Conservation (phyloP, 1,139 yeast genomes). For the Scheffersomyces illinoinensis region DNA sequence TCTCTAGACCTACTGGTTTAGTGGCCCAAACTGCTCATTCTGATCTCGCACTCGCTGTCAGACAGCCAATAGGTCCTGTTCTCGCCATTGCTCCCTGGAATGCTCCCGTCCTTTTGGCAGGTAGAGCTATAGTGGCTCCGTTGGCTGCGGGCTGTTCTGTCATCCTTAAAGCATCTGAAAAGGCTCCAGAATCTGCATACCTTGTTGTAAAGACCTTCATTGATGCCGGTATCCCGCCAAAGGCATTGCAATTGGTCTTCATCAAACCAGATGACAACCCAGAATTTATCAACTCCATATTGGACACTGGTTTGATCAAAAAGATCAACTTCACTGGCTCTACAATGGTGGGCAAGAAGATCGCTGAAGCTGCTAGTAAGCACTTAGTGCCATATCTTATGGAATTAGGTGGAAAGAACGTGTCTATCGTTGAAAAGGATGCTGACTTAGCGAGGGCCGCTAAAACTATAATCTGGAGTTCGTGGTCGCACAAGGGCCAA, state of each 20-base stretch:
- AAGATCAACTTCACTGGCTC: constrained; percentile 50
- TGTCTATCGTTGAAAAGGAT: constrained; percentile 32
- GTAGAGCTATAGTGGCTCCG: constrained; percentile 42
- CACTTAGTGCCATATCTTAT: constrained; percentile 26
- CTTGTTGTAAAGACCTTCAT: constrained; percentile 31
- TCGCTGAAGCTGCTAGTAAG: constrained; percentile 35
- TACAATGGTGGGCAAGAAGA: constrained; percentile 33
- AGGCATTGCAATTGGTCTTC: constrained; percentile 38
- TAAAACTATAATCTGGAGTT: constrained; percentile 26
- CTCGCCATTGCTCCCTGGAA: constrained; percentile 51
- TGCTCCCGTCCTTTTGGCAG: constrained; percentile 44
- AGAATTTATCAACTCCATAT: constrained; percentile 22
- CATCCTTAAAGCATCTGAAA: constrained; percentile 30
- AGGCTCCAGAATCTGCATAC: constrained; percentile 32
- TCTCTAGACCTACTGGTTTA: constrained; percentile 24
- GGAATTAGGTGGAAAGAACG: constrained; percentile 49
- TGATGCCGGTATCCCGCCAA: constrained; percentile 40
- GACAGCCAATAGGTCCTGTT: constrained; percentile 46
- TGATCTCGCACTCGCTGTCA: constrained; percentile 7
- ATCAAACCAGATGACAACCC: constrained; percentile 25
- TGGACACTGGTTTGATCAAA: constrained; percentile 25
- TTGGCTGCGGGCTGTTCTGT: constrained; percentile 54
- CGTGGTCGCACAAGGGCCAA: constrained; percentile 48
- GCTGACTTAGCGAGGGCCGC: constrained; percentile 35
- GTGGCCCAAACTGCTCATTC: constrained; percentile 8